Percentiles rank a stretch among this genome's conserved stretches.
Conservation (phyloP, 106 monocot species). For the Hemerocallis citrina region DNA sequence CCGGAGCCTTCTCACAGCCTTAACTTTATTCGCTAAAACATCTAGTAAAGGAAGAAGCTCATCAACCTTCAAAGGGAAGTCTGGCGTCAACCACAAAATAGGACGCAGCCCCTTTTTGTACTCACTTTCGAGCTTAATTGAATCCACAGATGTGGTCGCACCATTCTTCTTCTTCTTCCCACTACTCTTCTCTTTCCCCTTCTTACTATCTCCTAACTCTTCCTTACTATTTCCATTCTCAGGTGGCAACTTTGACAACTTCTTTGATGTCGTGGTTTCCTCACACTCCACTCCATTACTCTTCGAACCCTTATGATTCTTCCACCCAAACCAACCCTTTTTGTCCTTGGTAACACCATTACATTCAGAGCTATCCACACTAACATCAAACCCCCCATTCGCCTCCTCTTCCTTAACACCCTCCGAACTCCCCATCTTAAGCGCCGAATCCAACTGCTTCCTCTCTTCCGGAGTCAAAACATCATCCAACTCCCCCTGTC, state of each 20-base stretch:
- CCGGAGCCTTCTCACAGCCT: slow-evolving; percentile 90
- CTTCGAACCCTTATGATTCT: slow-evolving; percentile 30
- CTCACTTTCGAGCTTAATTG: slow-evolving; percentile 72
- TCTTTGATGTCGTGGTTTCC: slow-evolving; percentile 24
- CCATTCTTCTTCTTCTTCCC: slow-evolving; percentile 84
- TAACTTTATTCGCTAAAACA: slow-evolving; percentile 92
- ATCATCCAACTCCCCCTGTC: slow-evolving; percentile 61
- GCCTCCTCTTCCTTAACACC: slow-evolving; percentile 41
- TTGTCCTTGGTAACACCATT: slow-evolving; percentile 52
- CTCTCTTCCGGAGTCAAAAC: slow-evolving; percentile 85
- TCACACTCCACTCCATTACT: slow-evolving; percentile 30
- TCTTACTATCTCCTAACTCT: slow-evolving; percentile 30
- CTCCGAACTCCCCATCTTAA: slow-evolving; percentile 48
- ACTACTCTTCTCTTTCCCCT: slow-evolving; percentile 53
- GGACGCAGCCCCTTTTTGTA: slow-evolving; percentile 91
- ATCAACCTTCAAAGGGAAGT: slow-evolving; percentile 79
- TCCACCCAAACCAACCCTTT: slow-evolving; percentile 87
- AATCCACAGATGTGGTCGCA: slow-evolving; percentile 26
- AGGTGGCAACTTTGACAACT: slow-evolving; percentile 15
- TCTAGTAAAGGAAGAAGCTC: slow-evolving; percentile 92
- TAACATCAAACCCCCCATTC: slow-evolving; percentile 15
- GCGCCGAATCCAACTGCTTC: slow-evolving; percentile 76
- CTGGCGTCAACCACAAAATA: slow-evolving; percentile 90
- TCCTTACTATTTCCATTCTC: slow-evolving; percentile 37
- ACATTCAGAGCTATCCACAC: slow-evolving; percentile 18